phyloP scores from a whole-genome alignment of 495 filamentous ascomycete species.

The Penicillium pulvis region DNA sequence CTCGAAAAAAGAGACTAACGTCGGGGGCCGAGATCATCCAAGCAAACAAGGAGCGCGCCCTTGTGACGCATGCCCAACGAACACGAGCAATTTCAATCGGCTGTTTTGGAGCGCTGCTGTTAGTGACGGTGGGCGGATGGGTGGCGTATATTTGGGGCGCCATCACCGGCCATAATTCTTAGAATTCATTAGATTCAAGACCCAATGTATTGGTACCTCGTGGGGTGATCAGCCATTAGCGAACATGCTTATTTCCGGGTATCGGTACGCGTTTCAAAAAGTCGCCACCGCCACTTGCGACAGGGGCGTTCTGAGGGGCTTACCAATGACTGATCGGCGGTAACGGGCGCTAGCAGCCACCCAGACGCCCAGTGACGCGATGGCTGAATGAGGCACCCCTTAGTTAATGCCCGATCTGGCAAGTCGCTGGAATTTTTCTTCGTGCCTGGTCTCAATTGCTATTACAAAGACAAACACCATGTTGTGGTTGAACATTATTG shows the following conservation, averaged over 20 bases:
- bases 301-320: background rate
- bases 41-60: slow-evolving; percentile 26
- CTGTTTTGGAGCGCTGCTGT: slow-evolving; percentile 33
- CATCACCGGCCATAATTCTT: slow-evolving; percentile 40
- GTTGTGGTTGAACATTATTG: background rate
- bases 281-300: slow-evolving; percentile 17
- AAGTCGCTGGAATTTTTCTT: background rate
- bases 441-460: background rate
- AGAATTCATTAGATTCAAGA: slow-evolving; percentile 23
- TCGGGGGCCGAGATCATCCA: slow-evolving; percentile 34
- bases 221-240: slow-evolving; percentile 7
- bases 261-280: slow-evolving; percentile 5
- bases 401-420: background rate
- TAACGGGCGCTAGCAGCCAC: slow-evolving; percentile 3
- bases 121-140: slow-evolving; percentile 40
- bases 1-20: slow-evolving; percentile 37
- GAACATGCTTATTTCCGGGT: background rate
- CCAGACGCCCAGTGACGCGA: slow-evolving; percentile 11
- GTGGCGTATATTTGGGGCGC: slow-evolving; percentile 49
- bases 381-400: slow-evolving; percentile 7
- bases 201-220: slow-evolving; percentile 7
- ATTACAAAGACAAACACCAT: background rate
- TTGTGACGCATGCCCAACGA: slow-evolving; percentile 22
- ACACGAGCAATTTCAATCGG: slow-evolving; percentile 29
- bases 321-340: background rate